Percentiles rank a stretch among this genome's conserved stretches.
phyloP scores from a whole-genome alignment of 2,329 filamentous ascomycete species.

The Capronia coronata region DNA sequence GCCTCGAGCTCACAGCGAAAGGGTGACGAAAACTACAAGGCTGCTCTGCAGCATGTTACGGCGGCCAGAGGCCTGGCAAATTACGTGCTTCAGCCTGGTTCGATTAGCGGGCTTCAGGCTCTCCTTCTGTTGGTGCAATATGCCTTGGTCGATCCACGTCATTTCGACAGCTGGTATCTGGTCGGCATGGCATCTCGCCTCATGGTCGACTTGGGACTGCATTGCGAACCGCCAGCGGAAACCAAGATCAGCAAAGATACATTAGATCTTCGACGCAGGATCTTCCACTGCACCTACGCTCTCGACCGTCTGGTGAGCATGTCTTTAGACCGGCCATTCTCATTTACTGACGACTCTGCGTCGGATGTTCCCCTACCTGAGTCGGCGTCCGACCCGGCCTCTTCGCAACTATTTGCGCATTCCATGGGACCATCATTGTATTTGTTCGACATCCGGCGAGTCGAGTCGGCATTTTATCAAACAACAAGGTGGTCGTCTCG shows the following conservation, averaged over 20 bases:
- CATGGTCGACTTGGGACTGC: slow-evolving; percentile 81
- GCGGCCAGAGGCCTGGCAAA: slow-evolving; percentile 72
- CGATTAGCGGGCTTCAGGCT: slow-evolving; percentile 78
- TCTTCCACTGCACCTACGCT: slow-evolving; percentile 87
- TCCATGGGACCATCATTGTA: slow-evolving; percentile 65
- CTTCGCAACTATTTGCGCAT: slow-evolving; percentile 43
- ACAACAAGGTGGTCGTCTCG: slow-evolving; percentile 54
- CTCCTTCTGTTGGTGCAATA: slow-evolving; percentile 82
- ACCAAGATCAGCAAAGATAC: slow-evolving; percentile 60
- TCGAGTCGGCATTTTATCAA: slow-evolving; percentile 86
- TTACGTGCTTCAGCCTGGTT: slow-evolving; percentile 75
- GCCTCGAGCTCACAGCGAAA: slow-evolving; percentile 62
- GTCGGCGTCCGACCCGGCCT: slow-evolving; percentile 31
- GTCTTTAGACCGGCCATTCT: slow-evolving; percentile 79
- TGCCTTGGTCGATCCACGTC: slow-evolving; percentile 78
- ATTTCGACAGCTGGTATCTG: slow-evolving; percentile 91
- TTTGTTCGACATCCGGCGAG: slow-evolving; percentile 73
- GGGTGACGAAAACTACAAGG: slow-evolving; percentile 57
- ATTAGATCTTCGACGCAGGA: slow-evolving; percentile 70
- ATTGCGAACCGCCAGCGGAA: slow-evolving; percentile 77
- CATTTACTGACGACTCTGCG: slow-evolving; percentile 83
- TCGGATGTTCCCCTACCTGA: slow-evolving; percentile 66
- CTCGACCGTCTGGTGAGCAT: slow-evolving; percentile 85
- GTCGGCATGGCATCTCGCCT: slow-evolving; percentile 85
- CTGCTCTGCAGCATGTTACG: slow-evolving; percentile 55